These are phyloP conservation scores for Yamagishiella unicocca DNA, from an alignment of 139 green algal genomes.

Conservation along the genomic window DNA sequence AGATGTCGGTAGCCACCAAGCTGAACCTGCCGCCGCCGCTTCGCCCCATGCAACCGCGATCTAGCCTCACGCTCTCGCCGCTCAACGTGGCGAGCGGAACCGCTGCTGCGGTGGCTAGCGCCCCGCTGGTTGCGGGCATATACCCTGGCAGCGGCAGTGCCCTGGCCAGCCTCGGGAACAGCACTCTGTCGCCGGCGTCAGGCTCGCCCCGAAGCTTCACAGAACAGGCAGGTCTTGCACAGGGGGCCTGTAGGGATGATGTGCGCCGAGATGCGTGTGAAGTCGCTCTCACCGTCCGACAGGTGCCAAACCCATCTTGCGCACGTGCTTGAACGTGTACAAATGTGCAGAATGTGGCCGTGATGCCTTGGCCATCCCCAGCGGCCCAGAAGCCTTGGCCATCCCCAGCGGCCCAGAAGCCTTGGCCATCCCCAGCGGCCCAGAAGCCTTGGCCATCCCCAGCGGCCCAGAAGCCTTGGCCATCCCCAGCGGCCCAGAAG, in stretches of 20 bases:
- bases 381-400: too few relatives aligned
- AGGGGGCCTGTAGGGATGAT: not conserved
- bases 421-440: too few relatives aligned
- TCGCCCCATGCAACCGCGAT: constrained; percentile 31
- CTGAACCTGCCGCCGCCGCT: constrained; percentile 62
- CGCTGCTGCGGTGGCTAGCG: not conserved
- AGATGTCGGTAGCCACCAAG: constrained; percentile 55
- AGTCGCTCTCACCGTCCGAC: too few relatives aligned
- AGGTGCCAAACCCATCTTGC: too few relatives aligned
- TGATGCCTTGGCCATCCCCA: too few relatives aligned
- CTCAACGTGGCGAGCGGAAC: not conserved
- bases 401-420: too few relatives aligned
- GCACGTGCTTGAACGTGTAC: too few relatives aligned
- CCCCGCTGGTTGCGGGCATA: not conserved
- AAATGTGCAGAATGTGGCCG: too few relatives aligned
- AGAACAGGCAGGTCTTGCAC: constrained; percentile 4
- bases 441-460: too few relatives aligned
- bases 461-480: too few relatives aligned
- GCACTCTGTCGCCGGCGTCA: not conserved
- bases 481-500: too few relatives aligned
- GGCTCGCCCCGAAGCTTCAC: constrained; percentile 37
- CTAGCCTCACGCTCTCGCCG: not conserved
- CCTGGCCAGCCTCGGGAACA: constrained; percentile 1
- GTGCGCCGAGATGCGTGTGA: too few relatives aligned
- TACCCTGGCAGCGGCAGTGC: constrained; percentile 35